phyloP scores from a whole-genome alignment of 345 rosid genomes.

The Limnanthes douglasii region DNA sequence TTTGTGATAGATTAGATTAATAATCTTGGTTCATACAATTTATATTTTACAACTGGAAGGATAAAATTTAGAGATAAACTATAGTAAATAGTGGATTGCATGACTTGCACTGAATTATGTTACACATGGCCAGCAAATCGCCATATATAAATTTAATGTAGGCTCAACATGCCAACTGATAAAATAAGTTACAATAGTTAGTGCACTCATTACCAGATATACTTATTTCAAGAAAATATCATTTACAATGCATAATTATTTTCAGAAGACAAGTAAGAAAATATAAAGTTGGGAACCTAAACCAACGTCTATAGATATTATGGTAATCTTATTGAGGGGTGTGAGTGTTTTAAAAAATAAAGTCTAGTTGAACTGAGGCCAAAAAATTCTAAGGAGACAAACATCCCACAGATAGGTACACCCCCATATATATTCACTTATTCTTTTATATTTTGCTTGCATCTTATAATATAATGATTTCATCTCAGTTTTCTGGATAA shows the following conservation, averaged over 20 bases:
- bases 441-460: no score
- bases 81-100: no score
- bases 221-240: slow-evolving; percentile 68
- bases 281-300: slow-evolving; percentile 65
- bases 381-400: slow-evolving; percentile 6
- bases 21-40: no score
- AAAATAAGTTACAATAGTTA: background rate
- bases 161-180: background rate
- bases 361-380: slow-evolving; percentile 27
- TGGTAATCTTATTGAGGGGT: slow-evolving; percentile 92
- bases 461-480: no score
- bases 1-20: no score
- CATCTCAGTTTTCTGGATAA: no score
- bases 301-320: slow-evolving; percentile 81
- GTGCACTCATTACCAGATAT: slow-evolving; percentile 2
- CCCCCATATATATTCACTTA: background rate
- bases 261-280: slow-evolving; percentile 72
- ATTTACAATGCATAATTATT: slow-evolving; percentile 78
- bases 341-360: slow-evolving; percentile 90
- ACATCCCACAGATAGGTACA: no score
- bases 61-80: no score
- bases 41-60: no score
- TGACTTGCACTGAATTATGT: no score
- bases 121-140: no score
- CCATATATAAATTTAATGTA: no score